These are phyloP conservation scores for Tetracentron sinense DNA, from an alignment of 164 flowering plant genomes.

Conservation along the genomic window DNA sequence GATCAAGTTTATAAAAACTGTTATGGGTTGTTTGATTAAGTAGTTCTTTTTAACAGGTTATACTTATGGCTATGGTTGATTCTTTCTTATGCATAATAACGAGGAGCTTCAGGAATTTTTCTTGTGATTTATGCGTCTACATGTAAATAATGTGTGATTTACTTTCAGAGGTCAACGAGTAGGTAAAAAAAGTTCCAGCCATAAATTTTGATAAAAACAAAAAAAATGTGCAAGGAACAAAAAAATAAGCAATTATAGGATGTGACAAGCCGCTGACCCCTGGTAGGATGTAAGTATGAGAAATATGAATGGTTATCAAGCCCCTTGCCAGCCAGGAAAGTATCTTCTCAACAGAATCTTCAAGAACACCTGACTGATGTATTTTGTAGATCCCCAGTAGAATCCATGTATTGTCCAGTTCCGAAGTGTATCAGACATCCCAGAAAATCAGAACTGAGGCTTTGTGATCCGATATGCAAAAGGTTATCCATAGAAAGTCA, in stretches of 20 bases:
- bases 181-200: not conserved
- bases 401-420: slow-evolving; percentile 99
- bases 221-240: not conserved
- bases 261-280: slow-evolving; percentile 46
- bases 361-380: slow-evolving; percentile 60
- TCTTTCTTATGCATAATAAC: too few relatives aligned
- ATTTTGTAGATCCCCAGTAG: slow-evolving; percentile 87
- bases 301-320: slow-evolving; percentile 59
- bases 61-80: not conserved
- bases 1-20: too few relatives aligned
- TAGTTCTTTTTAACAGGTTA: too few relatives aligned
- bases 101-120: not conserved
- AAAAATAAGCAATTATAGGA: not conserved
- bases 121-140: not conserved
- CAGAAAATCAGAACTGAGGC: not conserved
- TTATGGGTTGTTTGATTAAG: not conserved
- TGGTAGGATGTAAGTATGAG: slow-evolving; percentile 58
- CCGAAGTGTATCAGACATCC: slow-evolving; percentile 29
- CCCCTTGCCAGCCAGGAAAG: slow-evolving; percentile 80
- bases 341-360: slow-evolving; percentile 69
- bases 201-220: not conserved
- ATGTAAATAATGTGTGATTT: not conserved
- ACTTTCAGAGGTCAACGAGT: not conserved
- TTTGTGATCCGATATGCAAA: not conserved
- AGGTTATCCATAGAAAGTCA: not conserved